Base-by-base conservation (phyloP, 2,329 filamentous ascomycete species). In the Aspergillus calidoustus region DNA sequence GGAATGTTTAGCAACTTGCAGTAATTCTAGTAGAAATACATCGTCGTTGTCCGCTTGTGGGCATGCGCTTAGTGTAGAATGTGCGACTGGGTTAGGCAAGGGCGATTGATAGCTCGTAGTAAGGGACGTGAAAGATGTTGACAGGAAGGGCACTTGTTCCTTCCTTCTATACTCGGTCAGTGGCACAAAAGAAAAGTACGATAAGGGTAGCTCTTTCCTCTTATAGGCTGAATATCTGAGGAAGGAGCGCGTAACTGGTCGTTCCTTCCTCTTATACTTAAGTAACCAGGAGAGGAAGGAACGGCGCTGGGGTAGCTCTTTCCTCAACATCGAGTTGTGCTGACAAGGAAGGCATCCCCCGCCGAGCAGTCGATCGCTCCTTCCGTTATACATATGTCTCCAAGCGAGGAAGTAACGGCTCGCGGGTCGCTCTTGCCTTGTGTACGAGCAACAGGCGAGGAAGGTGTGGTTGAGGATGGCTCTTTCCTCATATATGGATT, bases 1-100 rank as follows among this genome's bases (percentile, higher is more conserved):
- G 93, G 93, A 0, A 76, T 94, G 64, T 97, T 95, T 82, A 92
- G 96, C 13, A 96, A 96, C 77, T 80, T 96, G 69, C 92, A 95
- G 77, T 94, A 63, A 48, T 41, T 4, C 38, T 43, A 19, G 9
- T 13, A 38, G 4, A 41, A 38, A 15, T 4, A 41, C 34, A 41
- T 41, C 11, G 34, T 41, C 34, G 13, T 41, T 41, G 34, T 41
- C 11, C 25, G 5, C 11, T 2, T 41, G 3, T 41, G 13, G 11
- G 15, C 5, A 41, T 41, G 25, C 25, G 4, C 6, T 28, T 28
- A 7, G 25, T 28, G 4, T 28, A 28, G 25, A 7, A 7, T 7
- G 4, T 7, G 25, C 6, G 25, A 28, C 6, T 4, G 6, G 25
- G 25, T 28, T 7, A 28, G 4, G 6, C 6, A 4, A 7, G 25